These are phyloP conservation scores for Didymella pinodella DNA, from an alignment of 2,329 filamentous ascomycete genomes.

Conservation along the genomic window DNA sequence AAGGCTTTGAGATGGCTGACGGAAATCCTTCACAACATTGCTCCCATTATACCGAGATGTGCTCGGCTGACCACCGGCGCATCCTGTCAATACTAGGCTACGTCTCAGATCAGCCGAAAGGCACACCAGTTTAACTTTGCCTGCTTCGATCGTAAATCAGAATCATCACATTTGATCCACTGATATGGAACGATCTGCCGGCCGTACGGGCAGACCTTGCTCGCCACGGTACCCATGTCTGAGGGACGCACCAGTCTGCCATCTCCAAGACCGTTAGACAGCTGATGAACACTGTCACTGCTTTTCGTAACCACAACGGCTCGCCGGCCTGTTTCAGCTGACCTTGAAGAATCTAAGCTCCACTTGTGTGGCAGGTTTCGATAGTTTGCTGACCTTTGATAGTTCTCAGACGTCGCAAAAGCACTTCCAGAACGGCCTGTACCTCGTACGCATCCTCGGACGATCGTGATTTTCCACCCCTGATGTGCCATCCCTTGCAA, in stretches of 20 bases:
- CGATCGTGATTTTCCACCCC: slow-evolving; percentile 34
- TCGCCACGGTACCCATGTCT: slow-evolving; percentile 31
- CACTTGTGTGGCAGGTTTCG: slow-evolving; percentile 28
- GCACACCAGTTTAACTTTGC: slow-evolving; percentile 25
- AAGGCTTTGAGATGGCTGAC: slow-evolving; percentile 41
- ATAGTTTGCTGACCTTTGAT: slow-evolving; percentile 16
- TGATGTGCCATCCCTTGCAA: slow-evolving; percentile 29
- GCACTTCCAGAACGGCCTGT: slow-evolving; percentile 14
- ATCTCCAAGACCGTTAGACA: slow-evolving; percentile 12
- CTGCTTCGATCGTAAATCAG: slow-evolving; percentile 18
- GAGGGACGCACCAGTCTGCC: slow-evolving; percentile 11
- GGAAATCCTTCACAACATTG: slow-evolving; percentile 46
- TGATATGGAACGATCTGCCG: slow-evolving; percentile 33
- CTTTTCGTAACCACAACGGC: slow-evolving; percentile 17
- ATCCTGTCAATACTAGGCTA: slow-evolving; percentile 35
- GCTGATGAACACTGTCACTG: slow-evolving; percentile 11
- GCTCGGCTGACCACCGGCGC: slow-evolving; percentile 41
- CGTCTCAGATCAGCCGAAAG: slow-evolving; percentile 50
- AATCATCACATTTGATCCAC: slow-evolving; percentile 16
- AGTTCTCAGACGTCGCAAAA: slow-evolving; percentile 24
- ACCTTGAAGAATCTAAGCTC: slow-evolving; percentile 16
- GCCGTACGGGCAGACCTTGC: slow-evolving; percentile 23
- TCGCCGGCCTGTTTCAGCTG: slow-evolving; percentile 30
- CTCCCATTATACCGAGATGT: slow-evolving; percentile 32
- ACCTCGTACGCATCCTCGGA: slow-evolving; percentile 27